phyloP scores from a whole-genome alignment of 2,329 filamentous ascomycete species.

The Chaetomium sp. region DNA sequence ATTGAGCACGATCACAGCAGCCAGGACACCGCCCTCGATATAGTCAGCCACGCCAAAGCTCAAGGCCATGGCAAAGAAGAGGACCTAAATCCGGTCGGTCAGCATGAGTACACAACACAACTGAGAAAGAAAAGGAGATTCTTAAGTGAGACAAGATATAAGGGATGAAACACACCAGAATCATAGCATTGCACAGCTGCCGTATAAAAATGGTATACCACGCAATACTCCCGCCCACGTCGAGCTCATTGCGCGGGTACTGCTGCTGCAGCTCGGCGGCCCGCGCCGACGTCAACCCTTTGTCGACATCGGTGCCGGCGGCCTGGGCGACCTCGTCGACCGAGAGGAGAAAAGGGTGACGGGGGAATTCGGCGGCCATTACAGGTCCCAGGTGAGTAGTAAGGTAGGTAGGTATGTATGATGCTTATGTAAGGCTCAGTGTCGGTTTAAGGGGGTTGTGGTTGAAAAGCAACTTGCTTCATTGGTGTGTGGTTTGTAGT shows the following conservation, averaged over 20 bases:
- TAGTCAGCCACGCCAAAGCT: conserved; percentile 56
- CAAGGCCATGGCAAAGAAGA: conserved; percentile 69
- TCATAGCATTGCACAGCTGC: conserved; percentile 73
- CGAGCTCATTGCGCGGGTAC: conserved; percentile 64
- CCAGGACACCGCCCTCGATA: conserved; percentile 31
- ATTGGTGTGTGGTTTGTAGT: conserved; percentile 9
- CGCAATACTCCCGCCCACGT: conserved; percentile 60
- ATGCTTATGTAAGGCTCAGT: too few relatives aligned
- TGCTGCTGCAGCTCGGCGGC: conserved; percentile 52
- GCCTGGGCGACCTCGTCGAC: conserved; percentile 56
- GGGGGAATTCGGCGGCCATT: conserved; percentile 36
- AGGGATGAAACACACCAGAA: conserved; percentile 45
- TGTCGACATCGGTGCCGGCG: conserved; percentile 58
- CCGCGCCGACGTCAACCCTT: conserved; percentile 56
- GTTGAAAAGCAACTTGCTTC: conserved; percentile 10
- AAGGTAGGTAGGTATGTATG: too few relatives aligned
- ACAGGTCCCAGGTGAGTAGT: conserved; percentile 6
- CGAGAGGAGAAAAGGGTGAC: conserved; percentile 55
- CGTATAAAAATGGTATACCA: conserved; percentile 67
- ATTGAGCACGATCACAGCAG: conserved; percentile 48
- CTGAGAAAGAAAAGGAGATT: conserved; percentile 26
- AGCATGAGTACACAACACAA: conserved; percentile 24
- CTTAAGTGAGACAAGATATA: neutral
- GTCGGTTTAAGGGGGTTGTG: neutral
- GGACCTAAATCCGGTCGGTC: conserved; percentile 45